These are phyloP conservation scores for Dryadomyces quercus-mongolicae DNA, from an alignment of 2,329 filamentous ascomycete species.

Conservation along the genomic window DNA sequence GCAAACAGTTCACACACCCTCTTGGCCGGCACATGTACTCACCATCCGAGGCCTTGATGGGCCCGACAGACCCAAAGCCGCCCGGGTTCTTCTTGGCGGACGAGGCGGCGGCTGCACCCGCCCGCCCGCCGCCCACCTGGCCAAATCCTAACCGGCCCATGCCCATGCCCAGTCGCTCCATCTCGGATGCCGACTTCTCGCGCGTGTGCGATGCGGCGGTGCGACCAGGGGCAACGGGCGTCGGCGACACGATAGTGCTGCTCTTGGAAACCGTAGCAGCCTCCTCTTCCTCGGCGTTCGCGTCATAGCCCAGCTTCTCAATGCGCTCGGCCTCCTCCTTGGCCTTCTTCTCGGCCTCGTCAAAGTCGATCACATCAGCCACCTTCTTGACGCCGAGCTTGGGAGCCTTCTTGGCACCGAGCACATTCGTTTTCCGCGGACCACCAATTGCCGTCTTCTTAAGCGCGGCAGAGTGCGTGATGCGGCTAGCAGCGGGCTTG, in stretches of 20 bases:
- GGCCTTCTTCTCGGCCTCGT: conserved; percentile 92
- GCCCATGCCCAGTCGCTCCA: conserved; percentile 85
- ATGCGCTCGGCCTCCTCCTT: conserved; percentile 96
- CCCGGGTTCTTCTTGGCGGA: conserved; percentile 58
- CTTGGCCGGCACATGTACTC: neutral
- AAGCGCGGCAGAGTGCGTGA: conserved; percentile 68
- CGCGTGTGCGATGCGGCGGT: conserved; percentile 45
- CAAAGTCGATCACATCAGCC: conserved; percentile 78
- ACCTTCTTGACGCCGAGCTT: conserved; percentile 94
- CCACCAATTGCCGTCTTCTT: conserved; percentile 61
- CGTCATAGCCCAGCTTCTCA: conserved; percentile 89
- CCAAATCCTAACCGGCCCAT: conserved; percentile 78
- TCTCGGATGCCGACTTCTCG: conserved; percentile 60
- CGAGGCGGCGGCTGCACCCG: conserved; percentile 17
- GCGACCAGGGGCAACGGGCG: conserved; percentile 56
- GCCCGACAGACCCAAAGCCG: conserved; percentile 75
- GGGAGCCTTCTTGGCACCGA: conserved; percentile 65
- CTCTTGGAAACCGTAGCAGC: conserved; percentile 30
- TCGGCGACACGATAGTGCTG: conserved; percentile 47
- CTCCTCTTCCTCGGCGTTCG: conserved; percentile 62
- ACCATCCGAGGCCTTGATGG: conserved; percentile 59
- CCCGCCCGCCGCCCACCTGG: conserved; percentile 59
- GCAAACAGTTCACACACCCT: neutral
- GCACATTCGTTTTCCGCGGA: conserved; percentile 72
- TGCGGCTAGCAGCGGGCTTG: conserved; percentile 54